A percentile compares a stretch with the other conserved stretches of the same genome.
Conservation (phyloP, 1,284 basidiomycete species). For the Fomitopsis betulina region DNA sequence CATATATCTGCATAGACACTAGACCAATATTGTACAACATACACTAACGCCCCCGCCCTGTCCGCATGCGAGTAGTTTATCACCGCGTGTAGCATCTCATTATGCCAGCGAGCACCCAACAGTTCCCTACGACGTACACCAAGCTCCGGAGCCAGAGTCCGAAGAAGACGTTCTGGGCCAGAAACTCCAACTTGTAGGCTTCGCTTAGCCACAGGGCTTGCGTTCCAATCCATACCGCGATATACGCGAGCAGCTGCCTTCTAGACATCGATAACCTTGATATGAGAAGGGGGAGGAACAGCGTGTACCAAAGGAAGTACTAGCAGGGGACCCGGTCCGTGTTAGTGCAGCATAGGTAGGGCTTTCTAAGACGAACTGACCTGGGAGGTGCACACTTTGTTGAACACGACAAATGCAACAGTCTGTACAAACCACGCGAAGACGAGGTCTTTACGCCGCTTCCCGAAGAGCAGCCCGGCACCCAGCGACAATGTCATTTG, state of each 20-base stretch:
- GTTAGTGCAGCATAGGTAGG: neutral
- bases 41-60: neutral
- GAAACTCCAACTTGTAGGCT: constrained; percentile 87
- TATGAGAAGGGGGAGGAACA: constrained; percentile 83
- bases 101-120: constrained; percentile 68
- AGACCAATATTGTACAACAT: neutral
- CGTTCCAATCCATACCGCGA: constrained; percentile 69
- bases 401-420: constrained; percentile 87
- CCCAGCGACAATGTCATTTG: constrained; percentile 68
- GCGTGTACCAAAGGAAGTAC: constrained; percentile 98
- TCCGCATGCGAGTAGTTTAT: neutral
- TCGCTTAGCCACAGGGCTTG: constrained; percentile 85
- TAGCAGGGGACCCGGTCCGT: constrained; percentile 32
- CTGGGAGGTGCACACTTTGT: constrained; percentile 98
- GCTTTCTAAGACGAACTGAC: constrained; percentile 37
- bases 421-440: constrained; percentile 94
- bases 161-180: constrained; percentile 70
- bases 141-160: constrained; percentile 78
- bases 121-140: constrained; percentile 69
- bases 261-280: constrained; percentile 56
- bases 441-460: constrained; percentile 50
- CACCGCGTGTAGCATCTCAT: constrained; percentile 45
- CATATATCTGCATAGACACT: neutral
- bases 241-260: constrained; percentile 35
- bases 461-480: constrained; percentile 62